Evolutionary conservation across 2,329 filamentous ascomycete genomes (phyloP).

Genomic region (Colletotrichum lini): DNA sequence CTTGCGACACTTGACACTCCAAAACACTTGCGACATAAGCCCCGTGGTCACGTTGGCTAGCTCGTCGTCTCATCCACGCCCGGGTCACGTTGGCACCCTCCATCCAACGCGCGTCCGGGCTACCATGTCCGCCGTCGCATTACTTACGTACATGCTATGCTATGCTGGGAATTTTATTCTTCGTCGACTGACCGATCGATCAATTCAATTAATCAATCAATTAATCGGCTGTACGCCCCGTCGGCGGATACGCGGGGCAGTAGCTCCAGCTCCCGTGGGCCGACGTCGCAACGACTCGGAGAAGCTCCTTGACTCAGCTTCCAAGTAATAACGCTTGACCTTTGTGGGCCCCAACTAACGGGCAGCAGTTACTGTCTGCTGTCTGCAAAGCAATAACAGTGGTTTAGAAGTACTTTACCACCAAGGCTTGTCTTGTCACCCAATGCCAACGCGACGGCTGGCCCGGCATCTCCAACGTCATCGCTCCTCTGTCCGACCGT

Average conservation of each 20-base stretch:
- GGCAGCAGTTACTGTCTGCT: too few relatives aligned
- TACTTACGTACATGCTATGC: neutral
- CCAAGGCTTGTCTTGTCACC: neutral
- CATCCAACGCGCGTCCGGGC: slow-evolving; percentile 21
- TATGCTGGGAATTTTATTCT: neutral
- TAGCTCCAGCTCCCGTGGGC: slow-evolving; percentile 9
- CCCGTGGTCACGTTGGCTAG: slow-evolving; percentile 31
- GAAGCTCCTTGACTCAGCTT: slow-evolving; percentile 15
- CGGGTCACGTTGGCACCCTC: slow-evolving; percentile 30
- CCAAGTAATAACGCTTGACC: too few relatives aligned
- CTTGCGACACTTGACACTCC: neutral
- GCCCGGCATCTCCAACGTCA: neutral
- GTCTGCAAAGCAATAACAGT: too few relatives aligned
- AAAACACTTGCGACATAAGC: neutral
- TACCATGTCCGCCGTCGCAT: neutral
- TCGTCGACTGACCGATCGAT: neutral
- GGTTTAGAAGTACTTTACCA: neutral
- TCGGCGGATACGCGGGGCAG: slow-evolving; percentile 14
- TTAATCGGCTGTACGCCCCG: neutral
- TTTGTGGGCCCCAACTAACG: too few relatives aligned
- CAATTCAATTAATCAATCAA: neutral
- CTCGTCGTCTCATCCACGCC: slow-evolving; percentile 18
- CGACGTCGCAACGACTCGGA: neutral
- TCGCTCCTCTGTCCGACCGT: too few relatives aligned
- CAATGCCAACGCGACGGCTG: neutral